Evolutionary conservation across 352 stramenopile genomes (phyloP).

Genomic region (Aphanomyces euteiches): DNA sequence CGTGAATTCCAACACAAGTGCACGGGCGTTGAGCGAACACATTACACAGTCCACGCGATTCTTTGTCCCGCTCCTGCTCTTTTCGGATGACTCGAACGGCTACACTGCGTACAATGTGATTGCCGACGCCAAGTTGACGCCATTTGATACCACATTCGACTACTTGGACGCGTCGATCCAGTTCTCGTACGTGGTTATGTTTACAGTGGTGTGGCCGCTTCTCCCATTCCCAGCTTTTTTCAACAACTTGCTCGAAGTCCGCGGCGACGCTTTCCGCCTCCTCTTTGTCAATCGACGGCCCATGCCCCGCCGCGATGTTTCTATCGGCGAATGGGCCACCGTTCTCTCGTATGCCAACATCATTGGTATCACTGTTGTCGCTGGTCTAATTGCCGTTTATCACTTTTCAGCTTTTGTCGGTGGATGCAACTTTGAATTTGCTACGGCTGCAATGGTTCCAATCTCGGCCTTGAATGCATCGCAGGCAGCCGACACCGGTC

Average conservation of each 20-base stretch:
- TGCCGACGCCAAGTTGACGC: slow-evolving; percentile 70
- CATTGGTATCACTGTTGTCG: slow-evolving; percentile 77
- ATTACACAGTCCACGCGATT: slow-evolving; percentile 37
- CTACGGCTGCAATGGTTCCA: slow-evolving; percentile 63
- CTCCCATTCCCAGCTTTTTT: slow-evolving; percentile 81
- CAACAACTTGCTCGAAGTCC: slow-evolving; percentile 85
- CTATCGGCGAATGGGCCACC: slow-evolving; percentile 79
- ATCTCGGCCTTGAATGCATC: slow-evolving; percentile 54
- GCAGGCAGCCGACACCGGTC: slow-evolving; percentile 36
- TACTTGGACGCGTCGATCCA: slow-evolving; percentile 87
- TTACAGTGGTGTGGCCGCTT: slow-evolving; percentile 86
- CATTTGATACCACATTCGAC: slow-evolving; percentile 81
- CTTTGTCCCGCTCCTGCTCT: slow-evolving; percentile 53
- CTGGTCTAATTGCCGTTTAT: slow-evolving; percentile 77
- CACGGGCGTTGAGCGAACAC: background rate
- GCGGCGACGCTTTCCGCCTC: slow-evolving; percentile 75
- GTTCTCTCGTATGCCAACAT: slow-evolving; percentile 84
- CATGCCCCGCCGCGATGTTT: slow-evolving; percentile 77
- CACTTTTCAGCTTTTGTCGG: slow-evolving; percentile 72
- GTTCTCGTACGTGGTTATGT: slow-evolving; percentile 89
- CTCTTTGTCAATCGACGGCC: slow-evolving; percentile 73
- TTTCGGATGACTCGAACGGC: slow-evolving; percentile 80
- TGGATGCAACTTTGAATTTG: slow-evolving; percentile 71
- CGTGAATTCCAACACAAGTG: slow-evolving; percentile 26
- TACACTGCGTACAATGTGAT: slow-evolving; percentile 86